These are phyloP conservation scores for Lactuca saligna DNA, from an alignment of 129 eudicot genomes.

Conservation along the genomic window DNA sequence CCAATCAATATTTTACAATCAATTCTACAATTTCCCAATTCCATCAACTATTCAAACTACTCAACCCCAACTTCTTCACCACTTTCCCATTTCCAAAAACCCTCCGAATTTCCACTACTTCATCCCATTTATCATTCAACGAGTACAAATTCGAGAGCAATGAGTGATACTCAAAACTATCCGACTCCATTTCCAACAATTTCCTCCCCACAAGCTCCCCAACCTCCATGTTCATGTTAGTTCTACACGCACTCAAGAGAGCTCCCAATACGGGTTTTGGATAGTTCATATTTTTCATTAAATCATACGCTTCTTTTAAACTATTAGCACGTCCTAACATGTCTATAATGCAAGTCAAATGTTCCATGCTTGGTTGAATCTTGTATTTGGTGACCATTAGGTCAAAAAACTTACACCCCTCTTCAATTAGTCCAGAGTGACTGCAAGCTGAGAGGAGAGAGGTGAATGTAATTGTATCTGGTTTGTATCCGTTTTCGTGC, in stretches of 20 bases:
- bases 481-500: constrained; percentile 34
- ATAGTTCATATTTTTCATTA: constrained; percentile 25
- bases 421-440: constrained; percentile 44
- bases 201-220: constrained; percentile 33
- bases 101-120: constrained; percentile 31
- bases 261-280: constrained; percentile 42
- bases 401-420: constrained; percentile 45
- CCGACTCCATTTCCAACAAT: constrained; percentile 24
- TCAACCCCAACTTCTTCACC: constrained; percentile 31
- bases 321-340: constrained; percentile 44
- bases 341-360: constrained; percentile 48
- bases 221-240: constrained; percentile 37
- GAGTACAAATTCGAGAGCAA: constrained; percentile 42
- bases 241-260: constrained; percentile 35
- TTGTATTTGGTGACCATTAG: constrained; percentile 36
- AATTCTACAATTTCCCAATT: background rate
- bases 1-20: too few species aligned
- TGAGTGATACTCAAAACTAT: constrained; percentile 29
- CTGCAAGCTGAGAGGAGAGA: constrained; percentile 49
- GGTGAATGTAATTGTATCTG: constrained; percentile 42
- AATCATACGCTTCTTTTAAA: constrained; percentile 43
- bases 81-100: constrained; percentile 32
- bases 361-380: constrained; percentile 39
- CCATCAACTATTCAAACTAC: constrained; percentile 29
- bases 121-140: constrained; percentile 38